phyloP scores from a whole-genome alignment of 140 eudicot species.

The Erigeron philadelphicus region DNA sequence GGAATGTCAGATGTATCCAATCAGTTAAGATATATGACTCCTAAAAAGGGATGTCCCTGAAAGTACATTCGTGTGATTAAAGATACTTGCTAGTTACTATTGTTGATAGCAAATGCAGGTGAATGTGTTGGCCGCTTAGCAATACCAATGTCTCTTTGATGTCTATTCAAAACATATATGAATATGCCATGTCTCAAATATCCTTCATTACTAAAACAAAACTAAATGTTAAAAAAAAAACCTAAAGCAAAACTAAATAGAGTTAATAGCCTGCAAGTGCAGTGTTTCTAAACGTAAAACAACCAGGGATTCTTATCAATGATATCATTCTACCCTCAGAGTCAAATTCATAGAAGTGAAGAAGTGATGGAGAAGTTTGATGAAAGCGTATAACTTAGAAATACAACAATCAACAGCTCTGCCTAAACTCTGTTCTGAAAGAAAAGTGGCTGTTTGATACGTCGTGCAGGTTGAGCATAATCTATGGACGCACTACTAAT shows the following conservation, averaged over 20 bases:
- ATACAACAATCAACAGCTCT: not conserved
- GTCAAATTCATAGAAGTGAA: not conserved
- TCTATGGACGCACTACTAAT: too few species aligned
- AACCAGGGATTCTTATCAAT: not conserved
- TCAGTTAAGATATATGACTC: not conserved
- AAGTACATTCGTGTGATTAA: slow-evolving; percentile 9
- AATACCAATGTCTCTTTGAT: slow-evolving; percentile 1
- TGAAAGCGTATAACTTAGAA: not conserved
- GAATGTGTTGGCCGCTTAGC: not conserved
- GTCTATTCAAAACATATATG: not conserved
- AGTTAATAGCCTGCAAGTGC: not conserved
- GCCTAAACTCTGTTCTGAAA: too few species aligned
- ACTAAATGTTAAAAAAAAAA: not conserved
- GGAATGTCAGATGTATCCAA: too few species aligned
- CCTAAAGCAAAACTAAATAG: not conserved
- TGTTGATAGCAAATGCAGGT: not conserved
- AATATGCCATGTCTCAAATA: not conserved
- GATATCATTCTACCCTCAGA: not conserved
- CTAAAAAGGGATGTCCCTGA: not conserved
- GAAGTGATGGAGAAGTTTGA: not conserved
- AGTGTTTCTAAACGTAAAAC: not conserved
- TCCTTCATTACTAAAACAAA: not conserved
- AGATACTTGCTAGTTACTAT: not conserved
- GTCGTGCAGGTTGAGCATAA: too few species aligned
- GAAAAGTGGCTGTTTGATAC: too few species aligned